phyloP scores from a whole-genome alignment of 2,329 filamentous ascomycete species.

The Colletotrichum zoysiae region DNA sequence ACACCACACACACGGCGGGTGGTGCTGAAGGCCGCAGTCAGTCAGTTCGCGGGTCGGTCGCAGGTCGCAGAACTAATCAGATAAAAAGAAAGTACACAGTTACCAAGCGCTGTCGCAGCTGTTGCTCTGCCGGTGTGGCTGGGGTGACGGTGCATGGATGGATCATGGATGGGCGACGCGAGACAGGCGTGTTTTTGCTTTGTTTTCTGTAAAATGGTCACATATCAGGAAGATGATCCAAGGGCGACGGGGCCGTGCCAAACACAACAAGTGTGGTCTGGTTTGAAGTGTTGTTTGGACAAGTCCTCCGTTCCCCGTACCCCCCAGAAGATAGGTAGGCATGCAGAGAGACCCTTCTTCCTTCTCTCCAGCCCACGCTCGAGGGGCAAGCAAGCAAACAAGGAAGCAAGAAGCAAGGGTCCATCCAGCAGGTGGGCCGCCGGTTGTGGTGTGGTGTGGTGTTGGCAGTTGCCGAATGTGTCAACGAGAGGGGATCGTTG shows the following conservation, averaged over 20 bases:
- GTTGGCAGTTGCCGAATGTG: not conserved
- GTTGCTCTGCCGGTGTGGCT: not conserved
- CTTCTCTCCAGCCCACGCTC: slow-evolving; percentile 6
- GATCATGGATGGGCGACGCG: not conserved
- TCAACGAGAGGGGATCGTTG: not conserved
- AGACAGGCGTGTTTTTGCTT: slow-evolving; percentile 10
- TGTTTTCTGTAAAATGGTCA: slow-evolving; percentile 10
- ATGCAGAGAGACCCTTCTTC: not conserved
- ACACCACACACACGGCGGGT: too few species aligned
- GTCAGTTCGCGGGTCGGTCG: slow-evolving; percentile 1
- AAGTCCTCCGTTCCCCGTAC: not conserved
- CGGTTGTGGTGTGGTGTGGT: slow-evolving; percentile 31
- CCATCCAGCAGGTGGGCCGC: slow-evolving; percentile 6
- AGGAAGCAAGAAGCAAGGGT: slow-evolving; percentile 3
- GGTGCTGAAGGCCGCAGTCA: not conserved
- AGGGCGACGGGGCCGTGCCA: slow-evolving; percentile 15
- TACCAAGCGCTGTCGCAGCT: not conserved
- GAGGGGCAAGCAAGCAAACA: not conserved
- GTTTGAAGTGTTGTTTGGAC: slow-evolving; percentile 19
- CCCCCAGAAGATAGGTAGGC: too few species aligned
- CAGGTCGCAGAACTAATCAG: not conserved
- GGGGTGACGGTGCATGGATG: not conserved
- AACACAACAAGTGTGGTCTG: slow-evolving; percentile 21
- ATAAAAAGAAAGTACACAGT: not conserved
- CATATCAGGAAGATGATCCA: slow-evolving; percentile 22